Evolutionary conservation across 1,284 basidiomycete genomes (phyloP).

Genomic region (Coniferiporia weirii): DNA sequence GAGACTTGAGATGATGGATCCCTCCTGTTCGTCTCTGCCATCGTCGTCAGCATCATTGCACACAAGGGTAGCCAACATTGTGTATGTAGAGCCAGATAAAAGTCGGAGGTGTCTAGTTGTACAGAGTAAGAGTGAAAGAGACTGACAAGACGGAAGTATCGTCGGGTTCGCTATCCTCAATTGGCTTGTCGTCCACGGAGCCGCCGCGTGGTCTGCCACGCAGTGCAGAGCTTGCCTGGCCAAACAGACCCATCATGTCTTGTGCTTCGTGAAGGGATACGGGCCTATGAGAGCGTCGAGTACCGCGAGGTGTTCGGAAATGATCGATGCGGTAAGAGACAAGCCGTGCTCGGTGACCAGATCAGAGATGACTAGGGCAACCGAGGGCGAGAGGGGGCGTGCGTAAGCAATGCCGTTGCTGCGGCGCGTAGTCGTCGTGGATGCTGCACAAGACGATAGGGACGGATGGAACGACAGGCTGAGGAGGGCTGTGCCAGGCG

Average conservation of each 20-base stretch:
- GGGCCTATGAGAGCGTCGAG: not conserved
- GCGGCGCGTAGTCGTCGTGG: not conserved
- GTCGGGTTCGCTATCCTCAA: slow-evolving; percentile 75
- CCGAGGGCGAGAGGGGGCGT: not conserved
- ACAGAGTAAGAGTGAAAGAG: slow-evolving; percentile 8
- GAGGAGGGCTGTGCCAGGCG: not conserved
- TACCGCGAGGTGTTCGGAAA: not conserved
- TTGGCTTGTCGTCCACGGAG: slow-evolving; percentile 60
- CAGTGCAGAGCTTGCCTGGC: slow-evolving; percentile 58
- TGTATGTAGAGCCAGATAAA: slow-evolving; percentile 20
- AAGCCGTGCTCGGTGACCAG: not conserved
- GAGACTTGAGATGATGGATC: slow-evolving; percentile 72
- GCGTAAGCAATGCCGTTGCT: not conserved
- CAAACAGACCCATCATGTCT: slow-evolving; percentile 73
- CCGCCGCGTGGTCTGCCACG: slow-evolving; percentile 45
- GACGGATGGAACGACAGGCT: not conserved
- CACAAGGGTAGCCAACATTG: slow-evolving; percentile 21
- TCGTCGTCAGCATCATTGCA: slow-evolving; percentile 21
- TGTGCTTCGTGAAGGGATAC: not conserved
- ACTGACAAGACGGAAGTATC: slow-evolving; percentile 81
- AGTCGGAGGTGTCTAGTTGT: slow-evolving; percentile 9
- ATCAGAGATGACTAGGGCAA: not conserved
- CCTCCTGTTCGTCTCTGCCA: slow-evolving; percentile 70
- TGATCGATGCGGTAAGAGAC: not conserved
- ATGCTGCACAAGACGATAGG: not conserved